A percentile compares a stretch with the other conserved stretches of the same genome.
These are phyloP conservation scores for Fibroporia radiculosa DNA, from an alignment of 768 basidiomycete genomes.

Conservation along the genomic window DNA sequence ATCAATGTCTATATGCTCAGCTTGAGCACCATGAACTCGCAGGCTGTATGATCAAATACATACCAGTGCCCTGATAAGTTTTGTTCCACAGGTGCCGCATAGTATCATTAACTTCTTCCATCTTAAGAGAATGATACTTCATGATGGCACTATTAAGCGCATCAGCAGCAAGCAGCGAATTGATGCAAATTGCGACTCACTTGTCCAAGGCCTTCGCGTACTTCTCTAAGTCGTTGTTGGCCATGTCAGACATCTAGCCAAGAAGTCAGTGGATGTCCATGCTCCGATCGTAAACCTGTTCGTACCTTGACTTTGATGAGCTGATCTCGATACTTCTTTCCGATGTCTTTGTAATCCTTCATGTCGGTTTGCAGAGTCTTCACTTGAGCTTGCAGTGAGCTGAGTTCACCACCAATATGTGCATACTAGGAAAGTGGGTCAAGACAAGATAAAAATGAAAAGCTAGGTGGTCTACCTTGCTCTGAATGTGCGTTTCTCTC, in stretches of 20 bases:
- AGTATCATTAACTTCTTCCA: constrained; percentile 99
- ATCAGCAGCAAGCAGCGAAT: constrained; percentile 14
- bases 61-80: constrained; percentile 97
- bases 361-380: constrained; percentile 62
- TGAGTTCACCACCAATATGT: constrained; percentile 78
- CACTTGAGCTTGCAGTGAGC: constrained; percentile 59
- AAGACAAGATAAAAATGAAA: not conserved
- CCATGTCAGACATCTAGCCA: constrained; percentile 92
- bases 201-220: constrained; percentile 96
- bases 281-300: not conserved
- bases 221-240: constrained; percentile 94
- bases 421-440: constrained; percentile 46
- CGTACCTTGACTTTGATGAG: constrained; percentile 89
- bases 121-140: constrained; percentile 95
- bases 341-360: constrained; percentile 80
- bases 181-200: constrained; percentile 37
- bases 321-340: constrained; percentile 82
- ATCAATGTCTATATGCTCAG: constrained; percentile 86
- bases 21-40: not conserved
- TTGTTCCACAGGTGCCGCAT: constrained; percentile 98
- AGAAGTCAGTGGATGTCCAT: not conserved
- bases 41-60: constrained; percentile 11
- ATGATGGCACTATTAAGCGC: constrained; percentile 75
- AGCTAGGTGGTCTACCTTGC: constrained; percentile 36
- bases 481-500: constrained; percentile 64